Evolutionary conservation across 495 filamentous ascomycete genomes (phyloP).

Genomic region (Penicillium tannophilum): DNA sequence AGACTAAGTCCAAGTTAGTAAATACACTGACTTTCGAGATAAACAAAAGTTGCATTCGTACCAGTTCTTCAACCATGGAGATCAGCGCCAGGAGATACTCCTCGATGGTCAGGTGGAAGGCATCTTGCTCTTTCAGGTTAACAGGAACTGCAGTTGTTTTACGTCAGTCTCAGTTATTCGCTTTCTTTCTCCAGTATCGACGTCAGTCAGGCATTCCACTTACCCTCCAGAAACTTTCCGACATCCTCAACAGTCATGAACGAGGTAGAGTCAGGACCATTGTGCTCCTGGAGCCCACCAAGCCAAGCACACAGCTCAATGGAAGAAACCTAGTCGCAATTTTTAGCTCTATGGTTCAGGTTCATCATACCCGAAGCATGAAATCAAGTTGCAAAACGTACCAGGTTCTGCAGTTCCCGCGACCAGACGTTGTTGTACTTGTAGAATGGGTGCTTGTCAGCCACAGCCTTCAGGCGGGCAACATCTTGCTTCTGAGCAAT

Average conservation of each 20-base stretch:
- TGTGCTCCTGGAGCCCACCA: slow-evolving; percentile 59
- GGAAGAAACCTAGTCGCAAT: slow-evolving; percentile 51
- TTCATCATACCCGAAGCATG: background rate
- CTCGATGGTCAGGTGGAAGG: slow-evolving; percentile 94
- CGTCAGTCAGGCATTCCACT: slow-evolving; percentile 15
- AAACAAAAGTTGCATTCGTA: slow-evolving; percentile 27
- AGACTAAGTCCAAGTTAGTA: slow-evolving; percentile 48
- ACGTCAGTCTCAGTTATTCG: slow-evolving; percentile 2
- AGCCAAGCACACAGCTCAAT: slow-evolving; percentile 79
- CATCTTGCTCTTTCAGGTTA: slow-evolving; percentile 86
- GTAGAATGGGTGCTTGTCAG: slow-evolving; percentile 90
- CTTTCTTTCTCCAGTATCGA: background rate
- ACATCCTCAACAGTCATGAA: slow-evolving; percentile 89
- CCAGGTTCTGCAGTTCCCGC: slow-evolving; percentile 80
- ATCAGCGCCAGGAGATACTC: slow-evolving; percentile 91
- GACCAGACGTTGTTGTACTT: slow-evolving; percentile 90
- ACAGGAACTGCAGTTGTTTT: slow-evolving; percentile 69
- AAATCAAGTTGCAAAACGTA: slow-evolving; percentile 25
- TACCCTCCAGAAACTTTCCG: slow-evolving; percentile 73
- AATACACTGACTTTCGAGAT: slow-evolving; percentile 3
- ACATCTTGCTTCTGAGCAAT: slow-evolving; percentile 48
- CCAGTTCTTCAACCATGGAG: slow-evolving; percentile 85
- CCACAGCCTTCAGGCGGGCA: slow-evolving; percentile 61
- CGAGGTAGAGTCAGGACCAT: slow-evolving; percentile 37
- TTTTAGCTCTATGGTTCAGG: background rate